phyloP scores from a whole-genome alignment of 148 eudicot genomes.

The Simmondsia chinensis region DNA sequence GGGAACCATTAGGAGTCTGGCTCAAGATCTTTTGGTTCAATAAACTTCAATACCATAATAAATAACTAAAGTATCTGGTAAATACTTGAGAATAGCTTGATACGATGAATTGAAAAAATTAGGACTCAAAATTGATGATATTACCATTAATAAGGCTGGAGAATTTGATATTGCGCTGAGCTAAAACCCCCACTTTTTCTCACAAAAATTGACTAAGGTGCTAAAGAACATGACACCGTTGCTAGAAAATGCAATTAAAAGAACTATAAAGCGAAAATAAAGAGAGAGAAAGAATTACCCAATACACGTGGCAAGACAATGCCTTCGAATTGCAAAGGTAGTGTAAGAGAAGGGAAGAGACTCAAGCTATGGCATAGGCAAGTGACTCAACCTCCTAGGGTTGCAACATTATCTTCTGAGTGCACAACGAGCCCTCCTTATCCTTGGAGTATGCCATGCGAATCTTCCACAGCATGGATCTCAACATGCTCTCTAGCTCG shows the following conservation, averaged over 20 bases:
- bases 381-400: constrained; percentile 41
- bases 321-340: too few relatives aligned
- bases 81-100: too few relatives aligned
- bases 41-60: too few relatives aligned
- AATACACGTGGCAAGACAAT: too few relatives aligned
- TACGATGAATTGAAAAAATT: too few relatives aligned
- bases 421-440: constrained; percentile 49
- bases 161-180: constrained; percentile 6
- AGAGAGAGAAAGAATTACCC: constrained; percentile 15
- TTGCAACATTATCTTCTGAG: constrained; percentile 56
- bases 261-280: too few relatives aligned
- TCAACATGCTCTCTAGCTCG: constrained; percentile 38
- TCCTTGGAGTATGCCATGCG: constrained; percentile 48
- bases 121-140: too few relatives aligned
- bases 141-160: too few relatives aligned
- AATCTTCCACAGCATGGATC: constrained; percentile 51
- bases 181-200: background rate
- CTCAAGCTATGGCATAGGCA: constrained; percentile 32
- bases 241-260: constrained; percentile 7
- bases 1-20: too few relatives aligned
- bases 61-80: too few relatives aligned
- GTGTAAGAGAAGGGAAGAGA: background rate
- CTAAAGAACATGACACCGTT: constrained; percentile 8
- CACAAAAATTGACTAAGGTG: background rate
- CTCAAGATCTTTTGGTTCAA: too few relatives aligned